Conservation (phyloP, 2,329 filamentous ascomycete species). For the Fusarium buxicola region DNA sequence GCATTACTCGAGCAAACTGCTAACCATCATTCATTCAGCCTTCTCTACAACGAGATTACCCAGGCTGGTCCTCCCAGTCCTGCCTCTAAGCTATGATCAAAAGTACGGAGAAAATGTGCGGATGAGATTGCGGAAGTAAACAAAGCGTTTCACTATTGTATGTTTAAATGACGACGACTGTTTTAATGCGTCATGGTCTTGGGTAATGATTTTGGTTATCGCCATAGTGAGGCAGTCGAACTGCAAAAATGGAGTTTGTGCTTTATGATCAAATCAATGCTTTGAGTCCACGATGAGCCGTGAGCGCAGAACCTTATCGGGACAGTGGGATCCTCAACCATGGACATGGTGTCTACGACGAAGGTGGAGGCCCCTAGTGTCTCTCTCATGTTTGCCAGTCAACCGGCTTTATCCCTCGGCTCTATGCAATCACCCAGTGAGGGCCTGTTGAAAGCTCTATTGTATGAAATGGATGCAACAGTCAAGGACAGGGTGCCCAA, state of each 20-base stretch:
- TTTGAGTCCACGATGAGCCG: not conserved
- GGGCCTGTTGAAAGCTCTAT: too few relatives aligned
- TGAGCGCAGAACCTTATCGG: too few relatives aligned
- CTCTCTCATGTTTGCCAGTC: too few relatives aligned
- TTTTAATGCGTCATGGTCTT: conserved; percentile 9
- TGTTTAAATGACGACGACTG: conserved; percentile 20
- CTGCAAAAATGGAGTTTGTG: conserved; percentile 19
- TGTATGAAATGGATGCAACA: too few relatives aligned
- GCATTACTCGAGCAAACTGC: not conserved
- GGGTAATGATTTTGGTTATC: conserved; percentile 34
- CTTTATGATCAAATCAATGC: not conserved
- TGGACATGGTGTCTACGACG: too few relatives aligned
- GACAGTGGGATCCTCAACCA: too few relatives aligned
- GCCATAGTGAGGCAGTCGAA: conserved; percentile 10
- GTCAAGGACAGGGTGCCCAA: too few relatives aligned
- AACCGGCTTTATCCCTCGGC: too few relatives aligned
- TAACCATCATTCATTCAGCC: conserved; percentile 57
- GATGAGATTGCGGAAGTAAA: conserved; percentile 17
- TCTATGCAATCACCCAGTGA: too few relatives aligned
- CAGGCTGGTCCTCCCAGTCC: conserved; percentile 71
- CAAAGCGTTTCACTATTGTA: conserved; percentile 33
- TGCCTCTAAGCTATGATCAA: conserved; percentile 70
- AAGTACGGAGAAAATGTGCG: conserved; percentile 9
- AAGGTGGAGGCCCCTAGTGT: too few relatives aligned
- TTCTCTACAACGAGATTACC: conserved; percentile 91